Base-by-base conservation (phyloP, 805 yeast genomes). In the Jamesozyma hellenica region DNA sequence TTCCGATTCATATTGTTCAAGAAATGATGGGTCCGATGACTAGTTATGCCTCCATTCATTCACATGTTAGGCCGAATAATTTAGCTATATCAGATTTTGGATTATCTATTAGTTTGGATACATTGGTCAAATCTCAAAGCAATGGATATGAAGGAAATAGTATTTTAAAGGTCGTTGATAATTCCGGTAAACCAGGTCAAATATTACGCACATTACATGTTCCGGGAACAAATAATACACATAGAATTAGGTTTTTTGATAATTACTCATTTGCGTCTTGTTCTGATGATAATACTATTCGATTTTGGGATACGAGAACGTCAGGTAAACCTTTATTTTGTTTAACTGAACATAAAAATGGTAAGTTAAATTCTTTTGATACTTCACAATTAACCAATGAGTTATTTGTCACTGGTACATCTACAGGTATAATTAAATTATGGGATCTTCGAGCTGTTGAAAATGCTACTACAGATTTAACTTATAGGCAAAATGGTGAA, bases 361-460 rank as follows among this genome's bases (percentile, higher is more conserved):
- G 63, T 16, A 54, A 44, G 28, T 36, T 58, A 13, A 50, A 49
- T 6, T 47, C 58, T 3, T 53, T 56, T 35, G 63, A 56, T 34
- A 50, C 50, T 1, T 58, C 62, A 1, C 54, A 51, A 28, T 44
- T 50, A 2, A 46, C 55, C 3, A 53, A 51, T 32, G 56, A 53
- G 23, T 33, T 58, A 32, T 58, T 58, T 35, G 54, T 53, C 7
- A 58, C 60, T 3, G 64, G 64, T 31, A 50, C 57, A 6, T 52
- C 52, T 19, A 50, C 60, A 3, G 64, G 64, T 38, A 49, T 50
- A 28, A 45, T 58, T 35, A 59, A 59, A 38, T 43, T 59, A 36
- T 59, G 64, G 64, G 64, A 59, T 46, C 45, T 56, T 29, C 54
- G 64, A 40, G 52, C 60, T 9, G 53, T 53, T 4, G 48, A 50